Conservation (phyloP, 2,329 filamentous ascomycete species). For the Penicillium sp. region DNA sequence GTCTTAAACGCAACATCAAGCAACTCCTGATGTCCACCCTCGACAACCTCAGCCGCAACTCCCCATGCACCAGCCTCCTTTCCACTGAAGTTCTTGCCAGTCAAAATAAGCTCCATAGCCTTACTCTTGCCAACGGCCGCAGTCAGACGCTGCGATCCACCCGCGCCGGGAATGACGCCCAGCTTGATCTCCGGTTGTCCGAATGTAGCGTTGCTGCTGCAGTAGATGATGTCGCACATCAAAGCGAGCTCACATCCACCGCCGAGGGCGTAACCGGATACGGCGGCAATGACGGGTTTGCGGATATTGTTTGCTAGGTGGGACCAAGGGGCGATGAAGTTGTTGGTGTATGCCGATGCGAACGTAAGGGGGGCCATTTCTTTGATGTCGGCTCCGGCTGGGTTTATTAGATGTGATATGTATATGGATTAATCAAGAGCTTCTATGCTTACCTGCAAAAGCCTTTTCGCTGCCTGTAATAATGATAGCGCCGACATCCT, state of each 20-base stretch:
- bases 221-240: slow-evolving; percentile 97
- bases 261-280: slow-evolving; percentile 90
- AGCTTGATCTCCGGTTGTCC: slow-evolving; percentile 97
- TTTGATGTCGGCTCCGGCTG: slow-evolving; percentile 94
- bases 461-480: slow-evolving; percentile 87
- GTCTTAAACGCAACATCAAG: slow-evolving; percentile 78
- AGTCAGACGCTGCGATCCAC: slow-evolving; percentile 85
- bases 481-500: slow-evolving; percentile 71
- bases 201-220: slow-evolving; percentile 80
- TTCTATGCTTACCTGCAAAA: slow-evolving; percentile 62
- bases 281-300: slow-evolving; percentile 90
- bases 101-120: slow-evolving; percentile 90
- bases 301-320: slow-evolving; percentile 78
- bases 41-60: slow-evolving; percentile 78
- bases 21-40: slow-evolving; percentile 71
- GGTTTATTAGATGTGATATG: neutral
- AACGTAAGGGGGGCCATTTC: slow-evolving; percentile 96
- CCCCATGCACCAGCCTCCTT: slow-evolving; percentile 87
- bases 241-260: slow-evolving; percentile 95
- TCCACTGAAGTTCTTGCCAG: slow-evolving; percentile 79
- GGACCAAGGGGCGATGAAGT: slow-evolving; percentile 97
- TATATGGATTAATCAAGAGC: neutral
- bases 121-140: slow-evolving; percentile 77
- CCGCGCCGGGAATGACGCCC: slow-evolving; percentile 86
- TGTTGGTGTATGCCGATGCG: slow-evolving; percentile 77